Conservation (phyloP, 495 filamentous ascomycete genomes). For the Penicillium soppii region DNA sequence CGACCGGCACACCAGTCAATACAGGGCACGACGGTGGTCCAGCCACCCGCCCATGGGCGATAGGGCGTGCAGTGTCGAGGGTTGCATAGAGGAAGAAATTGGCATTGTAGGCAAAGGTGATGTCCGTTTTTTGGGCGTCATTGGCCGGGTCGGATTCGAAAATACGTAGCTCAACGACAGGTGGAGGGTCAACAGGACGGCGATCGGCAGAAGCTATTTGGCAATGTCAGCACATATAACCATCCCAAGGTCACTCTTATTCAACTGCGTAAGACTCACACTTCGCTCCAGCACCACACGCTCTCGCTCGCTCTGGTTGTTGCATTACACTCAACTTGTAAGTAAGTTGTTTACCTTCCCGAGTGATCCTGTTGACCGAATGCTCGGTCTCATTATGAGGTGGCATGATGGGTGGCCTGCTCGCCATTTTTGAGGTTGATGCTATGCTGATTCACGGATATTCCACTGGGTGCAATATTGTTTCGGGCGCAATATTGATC, state of each 20-base stretch:
- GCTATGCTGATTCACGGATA: background rate
- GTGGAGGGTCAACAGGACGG: slow-evolving; percentile 93
- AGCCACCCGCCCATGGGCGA: slow-evolving; percentile 76
- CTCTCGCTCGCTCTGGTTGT: slow-evolving; percentile 92
- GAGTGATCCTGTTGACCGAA: slow-evolving; percentile 64
- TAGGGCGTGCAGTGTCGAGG: slow-evolving; percentile 80
- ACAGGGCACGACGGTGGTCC: slow-evolving; percentile 73
- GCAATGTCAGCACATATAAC: slow-evolving; percentile 11
- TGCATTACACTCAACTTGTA: slow-evolving; percentile 88
- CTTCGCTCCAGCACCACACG: slow-evolving; percentile 93
- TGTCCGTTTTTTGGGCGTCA: slow-evolving; percentile 58
- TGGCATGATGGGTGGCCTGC: slow-evolving; percentile 32
- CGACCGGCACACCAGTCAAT: slow-evolving; percentile 91
- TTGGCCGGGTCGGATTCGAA: slow-evolving; percentile 70
- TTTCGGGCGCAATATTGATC: background rate
- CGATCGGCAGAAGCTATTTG: slow-evolving; percentile 84
- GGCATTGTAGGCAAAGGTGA: slow-evolving; percentile 91
- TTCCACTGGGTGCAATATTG: slow-evolving; percentile 9
- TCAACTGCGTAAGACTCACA: no score
- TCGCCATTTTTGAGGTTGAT: slow-evolving; percentile 29
- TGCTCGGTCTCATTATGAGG: slow-evolving; percentile 59
- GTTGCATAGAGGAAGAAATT: slow-evolving; percentile 98
- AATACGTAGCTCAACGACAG: slow-evolving; percentile 90
- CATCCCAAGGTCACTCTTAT: no score
- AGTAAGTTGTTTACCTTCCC: slow-evolving; percentile 74